phyloP scores from a whole-genome alignment of 495 filamentous ascomycete genomes.

The Penicillium canescens region DNA sequence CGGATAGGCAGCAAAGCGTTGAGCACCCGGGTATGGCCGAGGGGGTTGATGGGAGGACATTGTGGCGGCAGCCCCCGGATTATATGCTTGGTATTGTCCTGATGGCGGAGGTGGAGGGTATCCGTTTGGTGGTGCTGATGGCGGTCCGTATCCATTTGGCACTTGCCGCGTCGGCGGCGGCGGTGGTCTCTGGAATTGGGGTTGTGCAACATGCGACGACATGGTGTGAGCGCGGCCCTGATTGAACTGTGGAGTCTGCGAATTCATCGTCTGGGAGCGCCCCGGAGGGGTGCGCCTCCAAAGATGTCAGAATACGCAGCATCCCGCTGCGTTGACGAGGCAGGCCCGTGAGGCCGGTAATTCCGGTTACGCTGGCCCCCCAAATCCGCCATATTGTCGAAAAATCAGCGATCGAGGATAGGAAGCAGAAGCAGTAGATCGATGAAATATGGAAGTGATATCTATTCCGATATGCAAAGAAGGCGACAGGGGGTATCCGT shows the following conservation, averaged over 20 bases:
- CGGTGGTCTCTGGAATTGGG: slow-evolving; percentile 44
- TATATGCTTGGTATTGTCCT: slow-evolving; percentile 46
- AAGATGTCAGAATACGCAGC: slow-evolving; percentile 97
- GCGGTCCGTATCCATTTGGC: slow-evolving; percentile 50
- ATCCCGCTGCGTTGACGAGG: slow-evolving; percentile 79
- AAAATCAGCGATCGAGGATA: slow-evolving; percentile 3
- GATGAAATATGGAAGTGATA: background rate
- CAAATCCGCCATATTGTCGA: slow-evolving; percentile 77
- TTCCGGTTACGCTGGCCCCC: slow-evolving; percentile 69
- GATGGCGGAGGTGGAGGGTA: slow-evolving; percentile 36
- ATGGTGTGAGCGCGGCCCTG: slow-evolving; percentile 83
- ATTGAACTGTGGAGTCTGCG: slow-evolving; percentile 57
- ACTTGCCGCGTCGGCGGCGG: slow-evolving; percentile 63
- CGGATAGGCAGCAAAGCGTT: slow-evolving; percentile 58
- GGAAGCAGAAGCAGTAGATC: background rate
- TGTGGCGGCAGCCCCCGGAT: slow-evolving; percentile 50
- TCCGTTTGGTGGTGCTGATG: slow-evolving; percentile 38
- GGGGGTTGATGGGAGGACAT: slow-evolving; percentile 63
- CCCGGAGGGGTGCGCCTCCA: slow-evolving; percentile 84
- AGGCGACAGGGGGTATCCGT: slow-evolving; percentile 30
- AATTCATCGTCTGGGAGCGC: slow-evolving; percentile 83
- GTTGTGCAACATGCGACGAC: slow-evolving; percentile 62
- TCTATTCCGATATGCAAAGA: slow-evolving; percentile 8
- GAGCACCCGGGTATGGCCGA: slow-evolving; percentile 55
- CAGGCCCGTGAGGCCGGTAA: slow-evolving; percentile 67